A percentile compares a stretch with the other conserved stretches of the same genome.
Evolutionary conservation across 768 basidiomycete genomes (phyloP).

Genomic region (Hypholoma sublateritium): DNA sequence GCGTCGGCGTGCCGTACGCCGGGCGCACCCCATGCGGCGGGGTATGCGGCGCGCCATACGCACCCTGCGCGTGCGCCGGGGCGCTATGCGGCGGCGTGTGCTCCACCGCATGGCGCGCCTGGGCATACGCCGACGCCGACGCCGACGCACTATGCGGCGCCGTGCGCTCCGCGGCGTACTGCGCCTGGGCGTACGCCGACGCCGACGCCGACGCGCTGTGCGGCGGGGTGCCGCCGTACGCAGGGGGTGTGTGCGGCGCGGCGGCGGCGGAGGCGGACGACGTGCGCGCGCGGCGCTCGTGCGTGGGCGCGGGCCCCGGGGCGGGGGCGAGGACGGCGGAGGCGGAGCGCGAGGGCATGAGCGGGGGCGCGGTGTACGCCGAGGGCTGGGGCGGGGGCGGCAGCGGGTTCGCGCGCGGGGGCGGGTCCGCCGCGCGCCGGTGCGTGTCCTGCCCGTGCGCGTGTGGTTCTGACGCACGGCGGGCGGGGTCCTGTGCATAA

Average conservation of each 20-base stretch:
- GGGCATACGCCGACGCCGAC: too few relatives aligned
- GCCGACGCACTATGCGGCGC: too few relatives aligned
- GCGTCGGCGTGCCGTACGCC: too few relatives aligned
- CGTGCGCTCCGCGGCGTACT: too few relatives aligned
- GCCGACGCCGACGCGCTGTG: not conserved
- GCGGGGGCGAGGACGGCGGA: not conserved
- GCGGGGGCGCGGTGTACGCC: slow-evolving; percentile 8
- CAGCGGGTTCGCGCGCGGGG: slow-evolving; percentile 3
- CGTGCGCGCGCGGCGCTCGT: not conserved
- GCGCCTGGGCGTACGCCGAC: too few relatives aligned
- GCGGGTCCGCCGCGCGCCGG: not conserved
- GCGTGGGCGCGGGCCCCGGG: not conserved
- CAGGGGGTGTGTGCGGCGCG: not conserved
- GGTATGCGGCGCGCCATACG: too few relatives aligned
- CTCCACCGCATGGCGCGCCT: too few relatives aligned
- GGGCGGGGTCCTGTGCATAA: not conserved
- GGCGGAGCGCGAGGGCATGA: slow-evolving; percentile 26
- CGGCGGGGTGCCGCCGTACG: too few relatives aligned
- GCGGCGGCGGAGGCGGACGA: not conserved
- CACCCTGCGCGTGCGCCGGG: too few relatives aligned
- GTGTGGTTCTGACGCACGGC: not conserved
- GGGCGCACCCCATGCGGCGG: too few relatives aligned
- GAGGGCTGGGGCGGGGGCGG: slow-evolving; percentile 6
- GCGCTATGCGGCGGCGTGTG: too few relatives aligned
- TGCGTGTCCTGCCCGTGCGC: not conserved